Percentiles rank a stretch among this genome's conserved stretches.
Evolutionary conservation across 352 stramenopile genomes (phyloP).

Genomic region (Phytophthora capsici): DNA sequence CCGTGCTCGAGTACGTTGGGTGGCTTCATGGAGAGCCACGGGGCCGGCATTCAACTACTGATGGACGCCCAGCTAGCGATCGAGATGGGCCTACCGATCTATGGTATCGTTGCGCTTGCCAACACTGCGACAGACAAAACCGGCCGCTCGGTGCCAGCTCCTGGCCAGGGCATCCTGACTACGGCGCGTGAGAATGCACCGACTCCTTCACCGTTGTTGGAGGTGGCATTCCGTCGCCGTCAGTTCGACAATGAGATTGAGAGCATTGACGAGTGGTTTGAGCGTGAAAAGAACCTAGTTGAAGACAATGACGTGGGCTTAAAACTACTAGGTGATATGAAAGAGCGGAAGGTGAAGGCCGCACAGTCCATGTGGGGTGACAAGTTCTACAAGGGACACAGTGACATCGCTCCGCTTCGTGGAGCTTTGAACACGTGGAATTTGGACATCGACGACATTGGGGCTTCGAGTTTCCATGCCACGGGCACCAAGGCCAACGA

Average conservation of each 20-base stretch:
- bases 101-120: conserved; percentile 80
- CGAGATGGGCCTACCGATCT: conserved; percentile 89
- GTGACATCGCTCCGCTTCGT: conserved; percentile 78
- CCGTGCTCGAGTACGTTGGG: conserved; percentile 78
- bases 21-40: conserved; percentile 91
- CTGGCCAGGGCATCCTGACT: conserved; percentile 87
- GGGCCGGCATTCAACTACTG: conserved; percentile 88
- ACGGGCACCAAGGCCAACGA: conserved; percentile 88
- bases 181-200: conserved; percentile 66
- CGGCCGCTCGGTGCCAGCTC: conserved; percentile 81
- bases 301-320: conserved; percentile 44
- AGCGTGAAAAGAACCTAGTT: conserved; percentile 57
- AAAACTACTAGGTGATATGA: conserved; percentile 65
- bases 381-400: conserved; percentile 64
- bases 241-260: conserved; percentile 81
- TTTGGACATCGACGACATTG: conserved; percentile 80
- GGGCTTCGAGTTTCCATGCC: conserved; percentile 86
- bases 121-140: conserved; percentile 92
- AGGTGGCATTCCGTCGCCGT: conserved; percentile 75
- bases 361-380: conserved; percentile 76
- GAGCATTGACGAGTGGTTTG: conserved; percentile 76
- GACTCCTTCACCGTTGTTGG: conserved; percentile 64
- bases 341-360: conserved; percentile 68
- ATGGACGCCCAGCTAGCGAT: conserved; percentile 90
- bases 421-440: conserved; percentile 83